Evolutionary conservation across 805 yeast genomes (phyloP), one percentile per base, ranked within the genome.

Genomic region (Kuraishia ogatae): DNA sequence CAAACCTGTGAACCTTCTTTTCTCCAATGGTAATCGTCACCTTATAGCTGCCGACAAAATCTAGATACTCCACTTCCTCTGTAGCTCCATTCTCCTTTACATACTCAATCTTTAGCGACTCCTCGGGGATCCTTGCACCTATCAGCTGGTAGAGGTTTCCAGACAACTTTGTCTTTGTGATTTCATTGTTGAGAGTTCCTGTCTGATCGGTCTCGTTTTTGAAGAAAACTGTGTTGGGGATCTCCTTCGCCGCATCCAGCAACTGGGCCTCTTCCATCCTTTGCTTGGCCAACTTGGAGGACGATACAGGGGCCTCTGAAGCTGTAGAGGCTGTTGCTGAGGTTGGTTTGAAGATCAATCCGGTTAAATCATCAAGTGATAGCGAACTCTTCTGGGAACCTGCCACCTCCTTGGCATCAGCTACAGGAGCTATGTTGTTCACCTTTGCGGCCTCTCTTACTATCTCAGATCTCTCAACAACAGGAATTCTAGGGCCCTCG

Each of bases 401-500:
- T 24, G 43, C 10, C 39, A 28, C 54, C 54, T 17, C 26, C 11
- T 19, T 19, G 10, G 21, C 48, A 23, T 24, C 43, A 20, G 43
- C 46, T 54, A 24, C 22, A 29, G 46, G 21, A n/a, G 28, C 50
- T 11, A 50, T 46, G 23, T 55, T 51, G 54, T 23, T 57, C 59
- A n/a, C 54, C 56, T n/a, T 55, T 21, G 22, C 57, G 19, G 52
- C 47, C 2, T 56, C 58, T 29, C 57, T 56, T 10, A 57, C 53
- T 2, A 52, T 54, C 13, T 56, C 59, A 2, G 58, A 58, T 20
- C 58, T 56, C 10, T 61, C 57, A 13, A 68, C 71, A 26, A 71
- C 70, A 1, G 70, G 70, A 50, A 71, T 70, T 19, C 56, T 59
- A 22, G 73, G 71, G 54, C 60, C 50, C 29, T 71, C 63, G 39